Evolutionary conservation across 2,329 filamentous ascomycete genomes (phyloP).

Genomic region (Xylariaceae sp.): DNA sequence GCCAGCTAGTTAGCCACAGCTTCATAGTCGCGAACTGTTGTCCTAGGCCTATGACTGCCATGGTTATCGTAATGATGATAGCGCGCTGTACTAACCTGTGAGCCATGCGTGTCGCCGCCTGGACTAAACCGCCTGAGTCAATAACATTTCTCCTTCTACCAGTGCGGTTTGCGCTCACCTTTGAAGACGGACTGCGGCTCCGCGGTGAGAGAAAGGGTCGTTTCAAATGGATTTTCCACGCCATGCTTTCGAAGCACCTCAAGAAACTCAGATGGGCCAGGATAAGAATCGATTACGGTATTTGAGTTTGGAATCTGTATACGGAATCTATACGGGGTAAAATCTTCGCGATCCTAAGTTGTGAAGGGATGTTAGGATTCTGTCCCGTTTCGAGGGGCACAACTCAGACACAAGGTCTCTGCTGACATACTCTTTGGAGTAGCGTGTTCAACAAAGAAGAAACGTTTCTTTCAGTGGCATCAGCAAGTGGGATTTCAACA

Average conservation of each 20-base stretch:
- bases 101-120: conserved; percentile 84
- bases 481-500: conserved; percentile 70
- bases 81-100: conserved; percentile 46
- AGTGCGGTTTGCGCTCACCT: neutral
- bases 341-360: conserved; percentile 50
- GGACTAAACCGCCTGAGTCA: conserved; percentile 60
- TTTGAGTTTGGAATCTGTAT: conserved; percentile 54
- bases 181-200: conserved; percentile 77
- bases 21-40: neutral
- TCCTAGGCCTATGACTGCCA: neutral
- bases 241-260: conserved; percentile 53
- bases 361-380: conserved; percentile 7
- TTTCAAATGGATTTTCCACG: conserved; percentile 56
- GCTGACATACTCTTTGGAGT: conserved; percentile 61
- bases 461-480: conserved; percentile 84
- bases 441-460: conserved; percentile 82
- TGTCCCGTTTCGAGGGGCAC: neutral
- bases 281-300: conserved; percentile 53
- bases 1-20: conserved; percentile 2
- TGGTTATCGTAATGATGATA: neutral
- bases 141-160: neutral
- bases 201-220: conserved; percentile 52
- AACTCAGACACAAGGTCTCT: neutral
- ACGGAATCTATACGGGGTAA: conserved; percentile 58
- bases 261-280: conserved; percentile 46